Base-by-base conservation (phyloP, 192 early-diverging fungal species). In the Physocladia obscura region DNA sequence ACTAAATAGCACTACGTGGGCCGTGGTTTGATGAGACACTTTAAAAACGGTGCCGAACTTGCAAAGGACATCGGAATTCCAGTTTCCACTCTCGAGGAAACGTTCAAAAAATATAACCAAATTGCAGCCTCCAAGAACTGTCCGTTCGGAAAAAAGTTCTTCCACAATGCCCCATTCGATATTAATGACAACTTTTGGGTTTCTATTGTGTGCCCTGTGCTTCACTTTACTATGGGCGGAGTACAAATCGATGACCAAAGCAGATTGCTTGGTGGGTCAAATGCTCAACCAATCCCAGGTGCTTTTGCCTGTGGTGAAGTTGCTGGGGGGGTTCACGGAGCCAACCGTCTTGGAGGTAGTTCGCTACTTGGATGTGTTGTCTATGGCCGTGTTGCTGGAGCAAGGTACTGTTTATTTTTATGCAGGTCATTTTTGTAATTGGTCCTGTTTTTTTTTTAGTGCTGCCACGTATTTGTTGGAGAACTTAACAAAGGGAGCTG, bases 351-450 rank as follows among this genome's bases (percentile, higher is more conserved):
- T 21, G 95, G 91, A 68, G 95, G 95, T 49, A 90, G 90, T 54
- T 96, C 93, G 32, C 81, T 97, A n/a, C 80, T 97, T 49, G 94
- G 92, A 52, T 97, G 95, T 73, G 94, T 96, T 15, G 95, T 97
- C 48, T 97, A 90, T 83, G 95, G 95, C 27, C 91, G 95, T 71
- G 93, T 94, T 49, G 92, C 95, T 57, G 95, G 95, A 76, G 71
- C 77, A 39, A 80, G 62, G 71, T 75, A 26, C 30, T 36, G 39
- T 24, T 70, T 70, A 22, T 32, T 35, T 57, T 30, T 62, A 27
- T 2, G 3, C 37, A 27, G 17, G 24, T 56, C 35, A 19, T 49
- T 29, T 17, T 26, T 62, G 17, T 21, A 19, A 24, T 52, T 55
- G 4, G 80, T n/a, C n/a, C n/a, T n/a, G n/a, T n/a, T n/a, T n/a